Evolutionary conservation across 495 filamentous ascomycete genomes (phyloP).

Genomic region (Penicillium bialowiezense): DNA sequence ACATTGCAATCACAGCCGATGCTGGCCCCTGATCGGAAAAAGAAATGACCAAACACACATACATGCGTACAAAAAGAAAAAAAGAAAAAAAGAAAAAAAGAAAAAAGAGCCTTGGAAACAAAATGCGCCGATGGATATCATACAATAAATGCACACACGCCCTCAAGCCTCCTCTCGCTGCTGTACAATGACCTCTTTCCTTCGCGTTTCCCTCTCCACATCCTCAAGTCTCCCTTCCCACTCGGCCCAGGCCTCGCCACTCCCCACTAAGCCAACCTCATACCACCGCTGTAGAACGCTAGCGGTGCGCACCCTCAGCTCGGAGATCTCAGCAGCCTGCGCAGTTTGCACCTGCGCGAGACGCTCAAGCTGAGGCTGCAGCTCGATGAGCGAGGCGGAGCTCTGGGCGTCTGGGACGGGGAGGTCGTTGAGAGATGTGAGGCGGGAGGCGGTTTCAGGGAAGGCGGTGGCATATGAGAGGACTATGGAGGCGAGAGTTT

Average conservation of each 20-base stretch:
- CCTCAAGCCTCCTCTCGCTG: background rate
- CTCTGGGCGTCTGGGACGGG: slow-evolving; percentile 67
- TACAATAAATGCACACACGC: too few species aligned
- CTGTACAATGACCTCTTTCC: slow-evolving; percentile 26
- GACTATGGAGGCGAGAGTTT: slow-evolving; percentile 60
- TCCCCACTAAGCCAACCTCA: slow-evolving; percentile 64
- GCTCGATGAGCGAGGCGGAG: slow-evolving; percentile 63
- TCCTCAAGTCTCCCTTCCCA: slow-evolving; percentile 66
- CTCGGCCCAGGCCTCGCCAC: slow-evolving; percentile 69
- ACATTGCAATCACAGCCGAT: too few species aligned
- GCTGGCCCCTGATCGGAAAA: too few species aligned
- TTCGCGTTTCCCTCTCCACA: slow-evolving; percentile 57
- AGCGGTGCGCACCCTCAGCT: slow-evolving; percentile 71
- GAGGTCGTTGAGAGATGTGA: slow-evolving; percentile 76
- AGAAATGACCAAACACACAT: too few species aligned
- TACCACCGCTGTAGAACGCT: slow-evolving; percentile 76
- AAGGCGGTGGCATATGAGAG: slow-evolving; percentile 72
- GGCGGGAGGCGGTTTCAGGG: slow-evolving; percentile 71
- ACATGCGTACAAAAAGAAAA: too few species aligned
- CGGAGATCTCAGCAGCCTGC: slow-evolving; percentile 70
- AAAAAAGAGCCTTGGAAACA: background rate
- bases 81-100: background rate
- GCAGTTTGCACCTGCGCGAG: slow-evolving; percentile 61
- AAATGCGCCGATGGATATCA: too few species aligned
- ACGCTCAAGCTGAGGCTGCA: slow-evolving; percentile 70